Base-by-base conservation (phyloP, 2,329 filamentous ascomycete genomes). In the Trichoderma sp. region DNA sequence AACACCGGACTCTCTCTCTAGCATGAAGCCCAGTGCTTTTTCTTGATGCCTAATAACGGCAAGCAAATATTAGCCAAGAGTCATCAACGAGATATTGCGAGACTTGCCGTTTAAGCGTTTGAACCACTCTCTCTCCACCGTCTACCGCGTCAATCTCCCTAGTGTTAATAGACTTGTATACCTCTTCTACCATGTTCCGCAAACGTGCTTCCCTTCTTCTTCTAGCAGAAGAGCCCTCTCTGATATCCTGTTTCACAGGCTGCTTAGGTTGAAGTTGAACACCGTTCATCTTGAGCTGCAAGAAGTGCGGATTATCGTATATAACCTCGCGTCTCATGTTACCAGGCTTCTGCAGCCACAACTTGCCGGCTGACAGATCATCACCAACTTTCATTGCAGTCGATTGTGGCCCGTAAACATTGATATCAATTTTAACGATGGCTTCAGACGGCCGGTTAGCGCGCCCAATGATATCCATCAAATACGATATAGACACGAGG, bases 21-120 rank as follows among this genome's bases (percentile, higher is more conserved):
- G 68, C 82, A 86, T 85, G 67, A 86, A 86, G 2, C 79, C 79
- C 1, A 86, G 75, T 0, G 83, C 85, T 62, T 82, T 75, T 50
- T 83, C 72, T 79, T 87, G 85, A 33, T 86, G 84, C 0, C 85
- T 87, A 45, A 45, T 16, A 27, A 1, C 1, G 4, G 18, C 2
- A n/a, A 2, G 24, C 66, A 16, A 73, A 62, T 50, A 50, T 45
- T 14, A 14, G 9, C 27, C 4, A 31, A 7, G 7, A 6, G 6
- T 8, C 2, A 24, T 1, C 1, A 50, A 4, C 4, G 14, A 8
- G 21, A 9, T 31, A 59, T 16, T 16, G 12, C 2, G 3, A 68
- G 27, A 77, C n/a, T 59, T 78, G 83, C 82, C 41, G 16, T 76
- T 56, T 3, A 83, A 75, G 1, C 84, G 76, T 3, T 73, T 7